Percentiles rank a stretch among this genome's conserved stretches.
Evolutionary conservation across 1,284 basidiomycete genomes (phyloP).

Genomic region (Puccinia horiana): DNA sequence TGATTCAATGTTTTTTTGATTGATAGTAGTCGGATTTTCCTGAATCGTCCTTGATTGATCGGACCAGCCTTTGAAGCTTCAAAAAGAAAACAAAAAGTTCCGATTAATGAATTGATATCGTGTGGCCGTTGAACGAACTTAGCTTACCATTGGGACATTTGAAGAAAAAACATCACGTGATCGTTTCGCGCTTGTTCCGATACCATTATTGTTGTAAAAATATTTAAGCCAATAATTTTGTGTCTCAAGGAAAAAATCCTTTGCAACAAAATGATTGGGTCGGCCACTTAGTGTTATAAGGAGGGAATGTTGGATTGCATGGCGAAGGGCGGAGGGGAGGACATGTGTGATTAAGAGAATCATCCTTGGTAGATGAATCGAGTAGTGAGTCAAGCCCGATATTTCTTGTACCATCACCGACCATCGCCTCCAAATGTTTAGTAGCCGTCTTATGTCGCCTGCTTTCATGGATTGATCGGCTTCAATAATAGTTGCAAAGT

Average conservation of each 20-base stretch:
- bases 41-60: not conserved
- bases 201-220: not conserved
- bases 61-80: slow-evolving; percentile 19
- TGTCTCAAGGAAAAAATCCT: slow-evolving; percentile 14
- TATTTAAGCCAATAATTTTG: slow-evolving; percentile 18
- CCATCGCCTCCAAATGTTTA: not conserved
- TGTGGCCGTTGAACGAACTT: no score
- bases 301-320: not conserved
- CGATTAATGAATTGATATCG: no score
- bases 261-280: not conserved
- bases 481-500: not conserved
- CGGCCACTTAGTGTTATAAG: not conserved
- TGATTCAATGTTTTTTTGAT: slow-evolving; percentile 5
- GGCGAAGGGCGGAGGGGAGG: not conserved
- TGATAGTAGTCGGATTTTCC: not conserved
- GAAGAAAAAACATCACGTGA: not conserved
- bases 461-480: not conserved
- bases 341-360: not conserved
- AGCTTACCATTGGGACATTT: not conserved
- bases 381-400: not conserved
- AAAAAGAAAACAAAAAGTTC: not conserved
- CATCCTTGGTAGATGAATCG: not conserved
- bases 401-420: slow-evolving; percentile 11
- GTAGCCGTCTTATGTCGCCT: not conserved
- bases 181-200: not conserved